phyloP scores from a whole-genome alignment of 2,329 filamentous ascomycete genomes.

The Penicillium sp. region DNA sequence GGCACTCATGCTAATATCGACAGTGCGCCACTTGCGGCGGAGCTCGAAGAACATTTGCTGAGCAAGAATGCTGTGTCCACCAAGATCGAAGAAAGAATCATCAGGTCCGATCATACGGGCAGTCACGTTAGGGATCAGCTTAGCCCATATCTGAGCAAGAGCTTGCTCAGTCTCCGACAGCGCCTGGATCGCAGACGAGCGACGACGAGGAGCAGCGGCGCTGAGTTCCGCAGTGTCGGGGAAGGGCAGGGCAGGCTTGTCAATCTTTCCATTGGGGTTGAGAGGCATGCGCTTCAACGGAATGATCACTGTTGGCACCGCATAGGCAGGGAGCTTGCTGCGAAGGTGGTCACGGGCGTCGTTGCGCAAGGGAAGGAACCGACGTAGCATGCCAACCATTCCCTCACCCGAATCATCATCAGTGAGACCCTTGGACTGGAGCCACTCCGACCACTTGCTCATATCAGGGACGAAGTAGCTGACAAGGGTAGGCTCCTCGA shows the following conservation, averaged over 20 bases:
- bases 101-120: slow-evolving; percentile 66
- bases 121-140: slow-evolving; percentile 67
- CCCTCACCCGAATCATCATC: slow-evolving; percentile 54
- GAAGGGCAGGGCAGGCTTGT: slow-evolving; percentile 77
- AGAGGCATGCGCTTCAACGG: slow-evolving; percentile 71
- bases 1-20: slow-evolving; percentile 68
- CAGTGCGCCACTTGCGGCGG: slow-evolving; percentile 61
- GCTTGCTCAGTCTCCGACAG: slow-evolving; percentile 62
- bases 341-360: slow-evolving; percentile 70
- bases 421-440: slow-evolving; percentile 57
- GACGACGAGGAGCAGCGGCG: slow-evolving; percentile 55
- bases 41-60: slow-evolving; percentile 78
- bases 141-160: slow-evolving; percentile 73
- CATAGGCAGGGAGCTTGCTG: slow-evolving; percentile 71
- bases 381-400: slow-evolving; percentile 59
- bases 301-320: slow-evolving; percentile 74
- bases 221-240: slow-evolving; percentile 71
- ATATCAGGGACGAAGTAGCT: slow-evolving; percentile 88
- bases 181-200: slow-evolving; percentile 50
- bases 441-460: slow-evolving; percentile 70
- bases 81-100: slow-evolving; percentile 74
- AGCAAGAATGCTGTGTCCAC: slow-evolving; percentile 78
- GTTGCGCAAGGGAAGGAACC: slow-evolving; percentile 62
- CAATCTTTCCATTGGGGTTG: slow-evolving; percentile 86
- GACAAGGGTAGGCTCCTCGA: slow-evolving; percentile 83